phyloP scores from a whole-genome alignment of 2,329 filamentous ascomycete genomes.

The Chaetomiaceae sp. region DNA sequence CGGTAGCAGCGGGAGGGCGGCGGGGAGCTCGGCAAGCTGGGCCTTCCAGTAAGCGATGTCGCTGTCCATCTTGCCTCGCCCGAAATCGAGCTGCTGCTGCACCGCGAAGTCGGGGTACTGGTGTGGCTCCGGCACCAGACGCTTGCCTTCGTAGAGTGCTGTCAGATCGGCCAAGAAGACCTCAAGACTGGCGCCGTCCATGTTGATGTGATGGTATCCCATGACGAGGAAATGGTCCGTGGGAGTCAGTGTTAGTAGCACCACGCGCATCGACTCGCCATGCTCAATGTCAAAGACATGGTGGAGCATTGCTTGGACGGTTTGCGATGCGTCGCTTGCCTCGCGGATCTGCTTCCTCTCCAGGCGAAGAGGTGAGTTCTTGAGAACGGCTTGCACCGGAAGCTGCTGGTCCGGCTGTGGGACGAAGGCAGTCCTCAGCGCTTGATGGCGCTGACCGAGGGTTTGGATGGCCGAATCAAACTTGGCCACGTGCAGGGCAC shows the following conservation, averaged over 20 bases:
- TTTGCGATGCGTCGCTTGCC: background rate
- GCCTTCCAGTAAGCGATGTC: conserved; percentile 34
- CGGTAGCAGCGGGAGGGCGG: conserved; percentile 23
- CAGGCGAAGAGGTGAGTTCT: conserved; percentile 9
- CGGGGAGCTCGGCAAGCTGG: conserved; percentile 18
- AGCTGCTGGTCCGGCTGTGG: background rate
- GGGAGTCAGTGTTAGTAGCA: conserved; percentile 30
- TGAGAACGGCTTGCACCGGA: conserved; percentile 14
- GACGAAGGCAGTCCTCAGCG: conserved; percentile 29
- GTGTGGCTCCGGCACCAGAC: background rate
- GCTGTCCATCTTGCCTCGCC: conserved; percentile 14
- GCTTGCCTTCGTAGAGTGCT: conserved; percentile 34
- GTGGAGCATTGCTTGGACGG: conserved; percentile 1
- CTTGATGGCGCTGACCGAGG: conserved; percentile 18
- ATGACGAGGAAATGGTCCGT: conserved; percentile 37
- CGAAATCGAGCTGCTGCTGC: conserved; percentile 25
- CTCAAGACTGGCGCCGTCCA: conserved; percentile 41
- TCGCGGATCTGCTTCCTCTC: background rate
- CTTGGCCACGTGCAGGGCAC: conserved; percentile 26
- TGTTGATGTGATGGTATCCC: conserved; percentile 42
- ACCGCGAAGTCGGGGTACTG: conserved; percentile 34
- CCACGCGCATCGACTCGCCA: conserved; percentile 29
- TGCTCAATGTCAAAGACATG: conserved; percentile 34
- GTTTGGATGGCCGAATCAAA: conserved; percentile 30
- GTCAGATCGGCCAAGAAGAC: conserved; percentile 39